phyloP scores from a whole-genome alignment of 257 asterid species.

The Forsythia viridissima region DNA sequence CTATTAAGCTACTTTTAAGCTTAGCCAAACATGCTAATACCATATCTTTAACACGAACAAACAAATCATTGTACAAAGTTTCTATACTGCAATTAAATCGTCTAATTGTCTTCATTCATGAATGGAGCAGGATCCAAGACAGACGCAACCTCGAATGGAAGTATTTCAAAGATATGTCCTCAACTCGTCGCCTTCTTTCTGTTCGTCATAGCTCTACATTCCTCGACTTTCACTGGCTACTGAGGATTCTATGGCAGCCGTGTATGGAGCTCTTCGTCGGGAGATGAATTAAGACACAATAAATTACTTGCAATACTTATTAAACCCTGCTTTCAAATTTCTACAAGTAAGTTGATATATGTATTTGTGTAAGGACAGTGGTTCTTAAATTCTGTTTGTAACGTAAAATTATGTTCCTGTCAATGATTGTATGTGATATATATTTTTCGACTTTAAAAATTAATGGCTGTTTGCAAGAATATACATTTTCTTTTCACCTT shows the following conservation, averaged over 20 bases:
- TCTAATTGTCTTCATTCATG: background rate
- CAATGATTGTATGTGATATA: background rate
- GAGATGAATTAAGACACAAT: background rate
- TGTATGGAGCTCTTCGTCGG: background rate
- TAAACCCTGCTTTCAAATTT: background rate
- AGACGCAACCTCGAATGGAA: constrained; percentile 38
- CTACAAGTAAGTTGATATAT: background rate
- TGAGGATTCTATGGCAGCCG: background rate
- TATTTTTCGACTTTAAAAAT: no score
- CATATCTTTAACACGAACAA: background rate
- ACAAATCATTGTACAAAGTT: background rate
- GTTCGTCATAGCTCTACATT: constrained; percentile 40
- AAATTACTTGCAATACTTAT: background rate
- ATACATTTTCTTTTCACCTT: background rate
- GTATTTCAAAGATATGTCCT: constrained; percentile 22
- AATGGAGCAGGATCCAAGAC: constrained; percentile 48
- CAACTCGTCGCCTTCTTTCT: constrained; percentile 29
- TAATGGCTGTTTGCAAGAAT: background rate
- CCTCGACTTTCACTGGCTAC: constrained; percentile 31
- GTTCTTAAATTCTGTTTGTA: background rate
- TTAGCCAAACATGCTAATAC: background rate
- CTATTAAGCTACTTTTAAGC: background rate
- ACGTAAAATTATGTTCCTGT: background rate
- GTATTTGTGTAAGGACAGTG: background rate
- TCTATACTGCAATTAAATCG: background rate